Percentiles rank a stretch among this genome's conserved stretches.
These are phyloP conservation scores for Edaphochlamys debaryana DNA, from an alignment of 139 green algal genomes.

Conservation along the genomic window DNA sequence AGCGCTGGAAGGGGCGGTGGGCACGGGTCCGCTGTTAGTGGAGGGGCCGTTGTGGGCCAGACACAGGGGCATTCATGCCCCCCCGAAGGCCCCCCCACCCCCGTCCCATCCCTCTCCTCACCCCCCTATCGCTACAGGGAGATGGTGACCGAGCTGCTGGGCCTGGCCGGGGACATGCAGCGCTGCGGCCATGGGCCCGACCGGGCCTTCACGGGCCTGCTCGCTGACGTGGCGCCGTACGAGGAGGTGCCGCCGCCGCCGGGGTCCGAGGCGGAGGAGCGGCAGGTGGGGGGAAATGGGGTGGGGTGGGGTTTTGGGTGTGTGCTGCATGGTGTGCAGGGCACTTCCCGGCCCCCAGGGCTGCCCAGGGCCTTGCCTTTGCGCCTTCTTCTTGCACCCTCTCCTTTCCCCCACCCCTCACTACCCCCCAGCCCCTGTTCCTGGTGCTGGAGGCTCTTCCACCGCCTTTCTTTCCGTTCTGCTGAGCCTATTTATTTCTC, in stretches of 20 bases:
- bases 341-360: too few relatives aligned
- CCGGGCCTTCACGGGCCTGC: background rate
- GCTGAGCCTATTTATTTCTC: too few relatives aligned
- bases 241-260: background rate
- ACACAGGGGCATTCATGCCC: too few relatives aligned
- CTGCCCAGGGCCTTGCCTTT: too few relatives aligned
- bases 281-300: background rate
- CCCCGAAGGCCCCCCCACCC: too few relatives aligned
- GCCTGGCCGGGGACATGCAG: background rate
- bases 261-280: background rate
- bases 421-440: background rate
- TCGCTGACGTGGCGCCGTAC: background rate
- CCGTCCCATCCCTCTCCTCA: background rate
- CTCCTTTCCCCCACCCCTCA: background rate
- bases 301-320: background rate
- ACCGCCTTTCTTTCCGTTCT: too few relatives aligned
- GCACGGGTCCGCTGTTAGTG: too few relatives aligned
- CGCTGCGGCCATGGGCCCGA: constrained; percentile 6
- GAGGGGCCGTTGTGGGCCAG: too few relatives aligned
- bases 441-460: too few relatives aligned
- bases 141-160: constrained; percentile 17
- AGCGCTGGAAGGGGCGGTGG: background rate
- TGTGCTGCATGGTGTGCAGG: background rate
- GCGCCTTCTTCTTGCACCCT: too few relatives aligned
- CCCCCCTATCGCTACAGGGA: background rate